These are phyloP conservation scores for Leptographium galeiforme DNA, from an alignment of 2,329 filamentous ascomycete genomes.

Conservation along the genomic window DNA sequence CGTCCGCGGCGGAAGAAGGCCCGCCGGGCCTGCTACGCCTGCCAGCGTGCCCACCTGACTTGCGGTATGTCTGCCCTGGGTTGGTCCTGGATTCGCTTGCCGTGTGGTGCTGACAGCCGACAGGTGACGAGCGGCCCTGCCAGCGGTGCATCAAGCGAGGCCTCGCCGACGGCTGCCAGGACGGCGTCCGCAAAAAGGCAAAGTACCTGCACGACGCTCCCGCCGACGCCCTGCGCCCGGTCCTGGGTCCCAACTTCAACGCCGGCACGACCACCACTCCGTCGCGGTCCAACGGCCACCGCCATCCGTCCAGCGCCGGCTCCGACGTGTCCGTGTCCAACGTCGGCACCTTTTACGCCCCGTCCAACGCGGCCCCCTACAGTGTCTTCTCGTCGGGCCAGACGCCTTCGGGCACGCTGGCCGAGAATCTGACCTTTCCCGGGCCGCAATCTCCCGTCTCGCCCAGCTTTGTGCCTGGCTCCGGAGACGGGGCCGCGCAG, in stretches of 20 bases:
- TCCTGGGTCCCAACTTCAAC: constrained; percentile 60
- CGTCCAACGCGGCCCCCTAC: constrained; percentile 31
- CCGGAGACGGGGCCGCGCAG: constrained; percentile 18
- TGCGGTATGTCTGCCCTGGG: constrained; percentile 60
- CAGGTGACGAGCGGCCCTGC: constrained; percentile 91
- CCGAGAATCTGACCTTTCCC: constrained; percentile 41
- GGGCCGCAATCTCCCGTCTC: constrained; percentile 61
- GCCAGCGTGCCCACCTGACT: constrained; percentile 91
- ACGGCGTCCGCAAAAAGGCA: constrained; percentile 95
- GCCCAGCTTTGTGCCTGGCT: constrained; percentile 51
- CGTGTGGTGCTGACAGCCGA: constrained; percentile 6
- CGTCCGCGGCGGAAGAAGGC: constrained; percentile 92
- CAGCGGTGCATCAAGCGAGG: constrained; percentile 88
- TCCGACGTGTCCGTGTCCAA: constrained; percentile 30
- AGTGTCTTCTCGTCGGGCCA: constrained; percentile 37
- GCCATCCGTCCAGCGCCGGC: constrained; percentile 31
- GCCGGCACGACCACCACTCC: constrained; percentile 21
- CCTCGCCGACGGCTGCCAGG: constrained; percentile 80
- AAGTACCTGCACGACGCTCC: constrained; percentile 98
- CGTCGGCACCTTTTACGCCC: constrained; percentile 30
- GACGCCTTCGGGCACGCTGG: constrained; percentile 28
- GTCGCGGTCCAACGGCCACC: constrained; percentile 30
- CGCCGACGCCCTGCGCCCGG: constrained; percentile 76
- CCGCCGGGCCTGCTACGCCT: constrained; percentile 86
- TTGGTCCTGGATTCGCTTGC: not conserved